Base-by-base conservation (phyloP, 768 basidiomycete species). In the Pleurotus giganteus region DNA sequence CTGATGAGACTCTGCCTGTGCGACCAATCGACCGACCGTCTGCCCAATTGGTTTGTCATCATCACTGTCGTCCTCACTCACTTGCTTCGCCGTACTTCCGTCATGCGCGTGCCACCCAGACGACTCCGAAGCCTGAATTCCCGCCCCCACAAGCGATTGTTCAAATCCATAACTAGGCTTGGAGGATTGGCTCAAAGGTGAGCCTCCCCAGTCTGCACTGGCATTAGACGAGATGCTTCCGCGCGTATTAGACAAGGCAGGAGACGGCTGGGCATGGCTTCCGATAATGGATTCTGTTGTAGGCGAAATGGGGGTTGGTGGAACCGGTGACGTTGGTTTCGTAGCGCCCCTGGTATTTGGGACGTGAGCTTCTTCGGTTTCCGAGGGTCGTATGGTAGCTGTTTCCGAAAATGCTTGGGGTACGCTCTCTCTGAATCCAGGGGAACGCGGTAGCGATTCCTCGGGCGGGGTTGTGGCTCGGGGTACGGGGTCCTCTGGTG, bases 31-130 rank as follows among this genome's bases (percentile, higher is more conserved):
- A 17, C 28, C 41, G 15, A 76, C 60, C 19, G 74, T 72, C 62
- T 83, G 83, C 24, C 79, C 71, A 58, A 87, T 84, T 23, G 85
- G 85, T 54, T 78, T 85, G 64, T 87, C 85, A 55, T 87, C 85
- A 58, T 87, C 85, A 51, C 81, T 82, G 57, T 86, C 84, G 4
- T 85, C 82, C 36, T 83, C 80, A 39, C 7, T 58, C 55, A 23
- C 56, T 27, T 36, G 59, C 24, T 24, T 50, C 12, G 59, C 31
- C 6, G 54, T 56, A n/a, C 66, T 41, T 19, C 19, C 76, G 73
- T 23, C 52, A 37, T 19, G 77, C 74, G 21, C 71, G 68, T 84
- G 81, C 86, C 87, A 89, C 47, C 80, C 70, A 21, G 68, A 46
- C 1, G 67, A 57, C 54, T 74, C 73, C 15, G 67, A n/a, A n/a